Conservation (phyloP, 805 yeast species). For the Metschnikowia peoriensis region DNA sequence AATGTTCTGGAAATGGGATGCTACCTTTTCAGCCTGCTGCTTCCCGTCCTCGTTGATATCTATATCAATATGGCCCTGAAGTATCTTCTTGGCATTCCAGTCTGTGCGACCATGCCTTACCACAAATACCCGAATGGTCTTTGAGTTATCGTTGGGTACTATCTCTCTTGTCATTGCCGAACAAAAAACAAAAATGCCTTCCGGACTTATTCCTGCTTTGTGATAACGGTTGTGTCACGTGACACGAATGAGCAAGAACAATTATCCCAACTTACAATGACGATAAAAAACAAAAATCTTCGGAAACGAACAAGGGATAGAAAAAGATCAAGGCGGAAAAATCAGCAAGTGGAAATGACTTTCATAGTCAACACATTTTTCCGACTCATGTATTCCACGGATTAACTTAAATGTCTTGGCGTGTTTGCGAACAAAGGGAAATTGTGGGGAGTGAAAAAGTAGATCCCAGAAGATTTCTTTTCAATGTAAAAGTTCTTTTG, state of each 20-base stretch:
- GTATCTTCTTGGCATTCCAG: slow-evolving; percentile 61
- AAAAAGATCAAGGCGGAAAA: too few species aligned
- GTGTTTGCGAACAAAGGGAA: neutral
- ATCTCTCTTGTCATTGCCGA: slow-evolving; percentile 21
- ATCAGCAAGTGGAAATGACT: neutral
- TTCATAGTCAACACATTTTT: neutral
- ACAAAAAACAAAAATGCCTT: neutral
- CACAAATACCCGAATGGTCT: slow-evolving; percentile 51
- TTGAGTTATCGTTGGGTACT: slow-evolving; percentile 32
- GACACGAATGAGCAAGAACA: neutral
- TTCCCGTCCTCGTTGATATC: slow-evolving; percentile 61
- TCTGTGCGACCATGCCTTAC: slow-evolving; percentile 87
- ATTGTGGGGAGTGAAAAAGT: neutral
- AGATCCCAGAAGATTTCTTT: neutral
- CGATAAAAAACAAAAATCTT: too few species aligned
- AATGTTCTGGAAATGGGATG: slow-evolving; percentile 38
- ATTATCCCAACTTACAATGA: too few species aligned
- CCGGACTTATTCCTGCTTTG: neutral
- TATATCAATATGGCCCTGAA: slow-evolving; percentile 78
- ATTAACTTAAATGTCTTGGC: neutral
- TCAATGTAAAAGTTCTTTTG: too few species aligned
- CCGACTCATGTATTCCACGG: neutral
- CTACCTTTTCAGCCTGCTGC: slow-evolving; percentile 59
- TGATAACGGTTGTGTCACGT: slow-evolving; percentile 3
- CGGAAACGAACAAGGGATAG: neutral